phyloP scores from a whole-genome alignment of 768 basidiomycete species.

The Phlebiopsis flavidoalba region DNA sequence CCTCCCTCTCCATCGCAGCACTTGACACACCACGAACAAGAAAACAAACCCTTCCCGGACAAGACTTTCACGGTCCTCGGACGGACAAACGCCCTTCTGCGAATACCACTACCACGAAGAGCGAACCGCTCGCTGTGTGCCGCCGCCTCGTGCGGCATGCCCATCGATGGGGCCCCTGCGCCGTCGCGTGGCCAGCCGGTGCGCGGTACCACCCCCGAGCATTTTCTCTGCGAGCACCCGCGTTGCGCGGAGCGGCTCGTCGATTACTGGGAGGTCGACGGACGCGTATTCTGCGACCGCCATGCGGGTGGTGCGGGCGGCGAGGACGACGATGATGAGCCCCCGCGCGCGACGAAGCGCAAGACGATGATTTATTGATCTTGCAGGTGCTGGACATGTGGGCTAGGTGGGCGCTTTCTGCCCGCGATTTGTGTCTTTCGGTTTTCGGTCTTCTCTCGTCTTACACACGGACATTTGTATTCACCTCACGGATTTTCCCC shows the following conservation, averaged over 20 bases:
- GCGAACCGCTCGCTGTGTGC: constrained; percentile 87
- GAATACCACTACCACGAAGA: constrained; percentile 92
- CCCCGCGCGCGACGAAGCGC: constrained; percentile 61
- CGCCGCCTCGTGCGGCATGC: constrained; percentile 70
- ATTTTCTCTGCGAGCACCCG: constrained; percentile 77
- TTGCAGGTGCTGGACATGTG: constrained; percentile 26
- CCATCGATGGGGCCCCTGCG: constrained; percentile 92
- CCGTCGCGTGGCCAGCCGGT: constrained; percentile 63
- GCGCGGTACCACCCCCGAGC: constrained; percentile 83
- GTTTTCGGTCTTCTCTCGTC: background rate
- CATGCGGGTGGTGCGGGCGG: constrained; percentile 46
- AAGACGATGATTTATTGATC: constrained; percentile 79
- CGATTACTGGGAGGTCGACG: constrained; percentile 90
- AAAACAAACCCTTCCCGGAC: constrained; percentile 76
- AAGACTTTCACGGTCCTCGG: constrained; percentile 86
- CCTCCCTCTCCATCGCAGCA: background rate
- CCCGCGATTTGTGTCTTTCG: background rate
- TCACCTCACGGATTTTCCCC: background rate
- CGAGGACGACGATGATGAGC: constrained; percentile 16
- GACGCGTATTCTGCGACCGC: constrained; percentile 79
- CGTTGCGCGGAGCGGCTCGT: constrained; percentile 51
- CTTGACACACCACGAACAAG: background rate
- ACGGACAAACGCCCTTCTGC: constrained; percentile 84
- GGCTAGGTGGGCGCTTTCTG: background rate
- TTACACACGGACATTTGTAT: no score